These are phyloP conservation scores for Alternaria longipes DNA, from an alignment of 2,329 filamentous ascomycete species.

Conservation along the genomic window DNA sequence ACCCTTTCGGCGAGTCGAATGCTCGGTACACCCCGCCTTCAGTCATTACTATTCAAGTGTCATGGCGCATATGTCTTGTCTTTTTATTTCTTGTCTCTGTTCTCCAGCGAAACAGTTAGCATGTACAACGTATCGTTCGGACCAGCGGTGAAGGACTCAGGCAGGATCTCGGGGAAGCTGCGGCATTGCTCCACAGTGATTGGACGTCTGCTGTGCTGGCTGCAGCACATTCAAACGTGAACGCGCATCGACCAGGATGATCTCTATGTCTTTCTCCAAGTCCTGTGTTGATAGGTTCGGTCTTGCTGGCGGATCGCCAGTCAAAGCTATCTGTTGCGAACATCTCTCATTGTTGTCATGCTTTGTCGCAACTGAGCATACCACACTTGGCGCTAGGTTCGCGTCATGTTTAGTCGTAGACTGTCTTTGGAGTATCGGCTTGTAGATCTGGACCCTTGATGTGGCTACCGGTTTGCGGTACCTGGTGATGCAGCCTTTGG, in stretches of 20 bases:
- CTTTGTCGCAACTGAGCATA: neutral
- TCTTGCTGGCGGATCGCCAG: no score
- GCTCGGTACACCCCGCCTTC: neutral
- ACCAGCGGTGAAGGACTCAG: constrained; percentile 9
- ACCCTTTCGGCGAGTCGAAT: neutral
- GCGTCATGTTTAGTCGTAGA: neutral
- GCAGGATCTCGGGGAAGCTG: constrained; percentile 35
- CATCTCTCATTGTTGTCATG: neutral
- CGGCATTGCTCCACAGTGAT: constrained; percentile 36
- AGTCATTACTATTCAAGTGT: no score
- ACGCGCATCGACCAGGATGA: no score
- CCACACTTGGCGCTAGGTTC: neutral
- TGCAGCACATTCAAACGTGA: neutral
- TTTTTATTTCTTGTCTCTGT: neutral
- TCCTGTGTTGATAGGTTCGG: no score
- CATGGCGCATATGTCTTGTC: neutral
- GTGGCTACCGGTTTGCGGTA: neutral
- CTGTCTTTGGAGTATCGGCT: neutral
- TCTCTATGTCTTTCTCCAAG: no score
- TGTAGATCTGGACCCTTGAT: neutral
- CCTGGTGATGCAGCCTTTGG: neutral
- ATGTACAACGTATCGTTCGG: neutral
- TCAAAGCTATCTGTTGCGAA: neutral
- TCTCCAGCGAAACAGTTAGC: neutral
- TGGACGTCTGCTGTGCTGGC: constrained; percentile 15